These are phyloP conservation scores for Lepraria neglecta DNA, from an alignment of 495 filamentous ascomycete species.

Conservation along the genomic window DNA sequence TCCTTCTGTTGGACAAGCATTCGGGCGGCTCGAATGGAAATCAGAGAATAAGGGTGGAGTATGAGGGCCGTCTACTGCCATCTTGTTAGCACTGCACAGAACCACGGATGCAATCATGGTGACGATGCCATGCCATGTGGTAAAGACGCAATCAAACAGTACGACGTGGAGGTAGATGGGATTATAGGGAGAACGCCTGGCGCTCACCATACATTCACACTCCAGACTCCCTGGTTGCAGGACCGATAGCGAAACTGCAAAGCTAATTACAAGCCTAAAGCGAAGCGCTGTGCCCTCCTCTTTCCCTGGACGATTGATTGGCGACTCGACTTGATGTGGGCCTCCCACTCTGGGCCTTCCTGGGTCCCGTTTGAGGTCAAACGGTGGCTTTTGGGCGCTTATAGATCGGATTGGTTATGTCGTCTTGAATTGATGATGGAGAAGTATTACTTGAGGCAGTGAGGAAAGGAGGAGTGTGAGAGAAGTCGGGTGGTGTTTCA, in stretches of 20 bases:
- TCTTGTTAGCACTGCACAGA: constrained; percentile 18
- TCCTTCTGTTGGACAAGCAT: constrained; percentile 20
- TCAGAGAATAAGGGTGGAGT: constrained; percentile 14
- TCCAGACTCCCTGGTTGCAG: constrained; percentile 35
- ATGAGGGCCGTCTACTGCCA: constrained; percentile 20
- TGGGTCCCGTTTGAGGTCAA: background rate
- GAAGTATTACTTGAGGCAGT: background rate
- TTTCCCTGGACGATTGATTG: constrained; percentile 17
- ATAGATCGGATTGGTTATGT: constrained; percentile 1
- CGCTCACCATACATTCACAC: constrained; percentile 30
- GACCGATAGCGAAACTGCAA: constrained; percentile 37
- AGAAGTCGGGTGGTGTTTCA: constrained; percentile 7
- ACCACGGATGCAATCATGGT: constrained; percentile 13
- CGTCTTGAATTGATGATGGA: background rate
- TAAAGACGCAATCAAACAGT: constrained; percentile 7
- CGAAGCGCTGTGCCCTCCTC: constrained; percentile 23
- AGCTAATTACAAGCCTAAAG: constrained; percentile 12
- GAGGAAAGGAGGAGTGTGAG: constrained; percentile 13
- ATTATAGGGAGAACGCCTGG: constrained; percentile 34
- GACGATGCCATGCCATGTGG: constrained; percentile 14
- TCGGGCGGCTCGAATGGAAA: constrained; percentile 18
- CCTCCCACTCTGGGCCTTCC: constrained; percentile 7
- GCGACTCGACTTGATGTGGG: constrained; percentile 7
- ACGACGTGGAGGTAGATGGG: constrained; percentile 25
- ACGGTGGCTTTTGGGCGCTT: background rate